Base-by-base conservation (phyloP, 202 grass and related monocot genomes). In the Digitaria exilis region DNA sequence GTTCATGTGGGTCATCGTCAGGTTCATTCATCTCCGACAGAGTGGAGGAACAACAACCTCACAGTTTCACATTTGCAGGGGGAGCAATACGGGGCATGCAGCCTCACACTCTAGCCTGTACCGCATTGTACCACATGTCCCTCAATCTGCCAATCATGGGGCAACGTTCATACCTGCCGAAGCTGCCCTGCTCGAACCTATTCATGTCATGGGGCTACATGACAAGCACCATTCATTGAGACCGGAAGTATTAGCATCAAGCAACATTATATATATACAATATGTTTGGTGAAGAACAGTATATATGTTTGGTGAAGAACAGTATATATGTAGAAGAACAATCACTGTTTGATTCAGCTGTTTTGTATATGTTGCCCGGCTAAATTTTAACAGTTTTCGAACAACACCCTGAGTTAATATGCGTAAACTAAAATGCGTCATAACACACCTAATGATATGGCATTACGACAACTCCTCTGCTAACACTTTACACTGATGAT, bases 401-500 rank as follows among this genome's bases (percentile, higher is more conserved):
- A 21, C 3, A 49, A 45, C 14, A 5, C 63, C 54, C 2, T 39
- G 16, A 52, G 19, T 56, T 14, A 34, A 48, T 35, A 52, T 34
- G 43, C 16, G 39, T 72, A 82, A 60, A 28, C 86, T 84, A 66
- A 24, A 44, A 15, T 6, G 26, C 57, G 83, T 56, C 44, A 34
- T 78, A 41, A 48, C 17, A 76, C 12, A 54, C 35, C 77, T 32
- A 56, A 18, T 59, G n/a, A n/a, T n/a, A n/a, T n/a, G 51, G 42
- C 64, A 37, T 69, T 42, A 44, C 19, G 9, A 26, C 12, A 19
- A 29, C 30, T 64, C 71, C 54, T 70, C 26, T 16, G 41, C 65
- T 82, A 65, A 59, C 19, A 73, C 65, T 59, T 78, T 5, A 56
- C 81, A 76, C 16, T 29, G 56, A 69, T n/a, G n/a, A n/a, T 24